Evolutionary conservation across 805 yeast species (phyloP).

Genomic region (Wickerhamiella azyma): DNA sequence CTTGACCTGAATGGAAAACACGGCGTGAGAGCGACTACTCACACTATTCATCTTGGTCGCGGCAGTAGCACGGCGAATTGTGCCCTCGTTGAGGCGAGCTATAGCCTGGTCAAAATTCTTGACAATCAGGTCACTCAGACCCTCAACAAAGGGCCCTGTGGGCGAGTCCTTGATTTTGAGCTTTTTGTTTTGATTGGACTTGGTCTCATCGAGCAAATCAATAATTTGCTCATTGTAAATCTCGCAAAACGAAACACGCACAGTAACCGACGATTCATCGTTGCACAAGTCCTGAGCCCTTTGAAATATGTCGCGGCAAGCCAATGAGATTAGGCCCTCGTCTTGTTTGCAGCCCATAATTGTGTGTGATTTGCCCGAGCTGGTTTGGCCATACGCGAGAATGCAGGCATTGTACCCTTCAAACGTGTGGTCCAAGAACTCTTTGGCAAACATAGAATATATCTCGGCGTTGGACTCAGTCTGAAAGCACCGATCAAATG

Average conservation of each 20-base stretch:
- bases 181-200: slow-evolving; percentile 14
- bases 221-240: slow-evolving; percentile 65
- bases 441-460: slow-evolving; percentile 43
- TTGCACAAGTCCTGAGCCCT: slow-evolving; percentile 29
- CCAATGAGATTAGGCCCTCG: slow-evolving; percentile 54
- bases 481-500: slow-evolving; percentile 37
- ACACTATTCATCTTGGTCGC: slow-evolving; percentile 57
- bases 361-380: slow-evolving; percentile 72
- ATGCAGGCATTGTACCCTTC: slow-evolving; percentile 64
- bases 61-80: slow-evolving; percentile 48
- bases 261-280: slow-evolving; percentile 29
- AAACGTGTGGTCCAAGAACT: slow-evolving; percentile 46
- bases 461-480: slow-evolving; percentile 38
- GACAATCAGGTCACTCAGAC: slow-evolving; percentile 40
- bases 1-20: slow-evolving; percentile 46
- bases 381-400: slow-evolving; percentile 74
- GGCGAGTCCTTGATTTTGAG: slow-evolving; percentile 55
- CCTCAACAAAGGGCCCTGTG: slow-evolving; percentile 60
- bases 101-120: slow-evolving; percentile 37
- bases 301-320: slow-evolving; percentile 41
- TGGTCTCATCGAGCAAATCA: slow-evolving; percentile 35
- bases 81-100: slow-evolving; percentile 38
- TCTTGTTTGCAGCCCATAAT: slow-evolving; percentile 48
- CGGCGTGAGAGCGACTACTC: slow-evolving; percentile 73
- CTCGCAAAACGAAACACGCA: slow-evolving; percentile 52